Base-by-base conservation (phyloP, 208 protist genomes). In the Eutreptiella sp. region DNA sequence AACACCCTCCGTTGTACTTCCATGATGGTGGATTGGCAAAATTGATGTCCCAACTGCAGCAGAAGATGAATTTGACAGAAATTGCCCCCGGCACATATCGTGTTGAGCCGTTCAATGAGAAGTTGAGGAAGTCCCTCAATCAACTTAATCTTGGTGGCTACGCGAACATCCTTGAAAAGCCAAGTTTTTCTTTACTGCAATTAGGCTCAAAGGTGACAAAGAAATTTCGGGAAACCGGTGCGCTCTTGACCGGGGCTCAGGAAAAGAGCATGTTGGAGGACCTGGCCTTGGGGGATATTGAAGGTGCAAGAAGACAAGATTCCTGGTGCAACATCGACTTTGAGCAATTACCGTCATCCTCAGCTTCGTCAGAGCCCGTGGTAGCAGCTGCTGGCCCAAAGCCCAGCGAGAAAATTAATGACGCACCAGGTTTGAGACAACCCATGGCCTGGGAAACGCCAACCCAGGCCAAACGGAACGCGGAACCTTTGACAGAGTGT, bases 101-200 rank as follows among this genome's bases (percentile, higher is more conserved):
- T 42, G 45, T 36, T 4, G 33, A 26, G 16, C 35, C 26, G 29
- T n/a, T n/a, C n/a, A n/a, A n/a, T 9, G 52, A 58, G 36, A n/a
- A 38, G 23, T 4, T 55, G 16, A 1, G 11, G 32, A 36, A 39
- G 21, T 29, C 5, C 1, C 16, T 54, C 2, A 34, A 29, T 35
- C 27, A 54, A 54, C 42, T 54, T 34, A 14, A 54, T 34, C 42
- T 54, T 54, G 47, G 42, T 34, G 47, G n/a, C 16, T 54, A 54
- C 14, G 38, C 42, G 38, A 36, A 54, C n/a, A 36, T 43, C 29
- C 11, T 54, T 16, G 38, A 54, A 19, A 35, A 11, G 16, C 11
- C 28, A 28, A 48, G 43, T 48, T 48, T 48, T 48, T 34, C 21
- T 19, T 11, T 16, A 41, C 36, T 41, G 16, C 36, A 41, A n/a